Percentiles rank a stretch among this genome's conserved stretches.
Conservation (phyloP, 257 asterid genomes). For the Paulownia fortunei region DNA sequence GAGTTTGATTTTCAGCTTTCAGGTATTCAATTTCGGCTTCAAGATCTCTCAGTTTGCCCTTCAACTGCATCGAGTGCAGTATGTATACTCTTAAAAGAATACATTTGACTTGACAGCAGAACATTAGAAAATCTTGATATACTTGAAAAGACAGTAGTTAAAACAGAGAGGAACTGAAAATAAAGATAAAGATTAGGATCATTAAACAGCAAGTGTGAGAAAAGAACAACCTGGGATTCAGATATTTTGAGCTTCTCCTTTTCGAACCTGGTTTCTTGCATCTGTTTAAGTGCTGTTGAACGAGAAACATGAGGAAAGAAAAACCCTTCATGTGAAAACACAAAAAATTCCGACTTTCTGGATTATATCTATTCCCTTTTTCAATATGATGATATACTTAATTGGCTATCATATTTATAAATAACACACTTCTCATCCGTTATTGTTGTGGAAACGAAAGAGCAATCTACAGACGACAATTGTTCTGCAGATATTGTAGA, state of each 20-base stretch:
- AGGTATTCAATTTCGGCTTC: constrained; percentile 16
- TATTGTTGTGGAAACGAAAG: too few relatives aligned
- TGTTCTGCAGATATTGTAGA: too few relatives aligned
- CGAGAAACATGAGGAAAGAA: neutral
- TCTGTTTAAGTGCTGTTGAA: neutral
- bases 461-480: too few relatives aligned
- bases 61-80: neutral
- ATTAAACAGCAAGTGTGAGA: neutral
- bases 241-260: neutral
- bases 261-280: neutral
- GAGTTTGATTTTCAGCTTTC: constrained; percentile 15
- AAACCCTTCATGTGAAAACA: too few relatives aligned
- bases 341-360: too few relatives aligned
- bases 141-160: too few relatives aligned
- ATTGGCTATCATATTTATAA: too few relatives aligned
- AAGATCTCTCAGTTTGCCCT: neutral
- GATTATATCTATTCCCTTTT: too few relatives aligned
- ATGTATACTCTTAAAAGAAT: neutral
- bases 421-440: too few relatives aligned
- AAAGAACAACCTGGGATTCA: constrained; percentile 1
- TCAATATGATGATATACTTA: too few relatives aligned
- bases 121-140: neutral
- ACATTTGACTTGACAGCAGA: neutral
- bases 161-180: too few relatives aligned
- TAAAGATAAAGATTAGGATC: neutral